Evolutionary conservation across 1,284 basidiomycete genomes (phyloP).

Genomic region (Sanguinoderma infundibulare): DNA sequence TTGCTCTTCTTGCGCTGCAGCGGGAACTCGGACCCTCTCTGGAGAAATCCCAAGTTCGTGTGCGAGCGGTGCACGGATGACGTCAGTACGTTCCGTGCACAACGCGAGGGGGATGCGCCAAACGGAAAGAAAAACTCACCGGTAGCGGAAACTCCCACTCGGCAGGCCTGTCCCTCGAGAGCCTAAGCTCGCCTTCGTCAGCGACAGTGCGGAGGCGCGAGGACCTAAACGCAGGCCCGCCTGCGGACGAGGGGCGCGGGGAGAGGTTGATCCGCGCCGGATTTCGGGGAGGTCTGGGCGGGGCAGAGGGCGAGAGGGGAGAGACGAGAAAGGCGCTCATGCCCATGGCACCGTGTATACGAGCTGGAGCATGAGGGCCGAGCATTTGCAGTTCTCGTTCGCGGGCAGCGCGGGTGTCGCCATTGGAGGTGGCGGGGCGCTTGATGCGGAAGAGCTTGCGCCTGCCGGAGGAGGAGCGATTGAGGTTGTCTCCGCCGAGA

Average conservation of each 20-base stretch:
- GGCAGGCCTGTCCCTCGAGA: slow-evolving; percentile 11
- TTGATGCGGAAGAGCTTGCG: slow-evolving; percentile 29
- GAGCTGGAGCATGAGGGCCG: too few relatives aligned
- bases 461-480: slow-evolving; percentile 15
- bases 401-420: slow-evolving; percentile 2
- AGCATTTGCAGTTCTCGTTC: slow-evolving; percentile 4
- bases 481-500: slow-evolving; percentile 1
- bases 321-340: slow-evolving; percentile 2
- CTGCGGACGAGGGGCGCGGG: slow-evolving; percentile 22
- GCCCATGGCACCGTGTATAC: slow-evolving; percentile 9
- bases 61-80: slow-evolving; percentile 2
- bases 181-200: slow-evolving; percentile 3
- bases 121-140: slow-evolving; percentile 12
- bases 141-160: slow-evolving; percentile 26
- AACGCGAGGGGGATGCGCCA: neutral
- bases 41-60: neutral
- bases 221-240: slow-evolving; percentile 2
- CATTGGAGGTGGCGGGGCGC: slow-evolving; percentile 28
- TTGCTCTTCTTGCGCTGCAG: slow-evolving; percentile 32
- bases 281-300: slow-evolving; percentile 28
- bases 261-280: slow-evolving; percentile 20
- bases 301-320: slow-evolving; percentile 11
- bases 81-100: slow-evolving; percentile 4
- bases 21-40: slow-evolving; percentile 28
- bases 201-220: neutral